Evolutionary conservation across 116 monocot species (phyloP).

Genomic region (Posidonia oceanica): DNA sequence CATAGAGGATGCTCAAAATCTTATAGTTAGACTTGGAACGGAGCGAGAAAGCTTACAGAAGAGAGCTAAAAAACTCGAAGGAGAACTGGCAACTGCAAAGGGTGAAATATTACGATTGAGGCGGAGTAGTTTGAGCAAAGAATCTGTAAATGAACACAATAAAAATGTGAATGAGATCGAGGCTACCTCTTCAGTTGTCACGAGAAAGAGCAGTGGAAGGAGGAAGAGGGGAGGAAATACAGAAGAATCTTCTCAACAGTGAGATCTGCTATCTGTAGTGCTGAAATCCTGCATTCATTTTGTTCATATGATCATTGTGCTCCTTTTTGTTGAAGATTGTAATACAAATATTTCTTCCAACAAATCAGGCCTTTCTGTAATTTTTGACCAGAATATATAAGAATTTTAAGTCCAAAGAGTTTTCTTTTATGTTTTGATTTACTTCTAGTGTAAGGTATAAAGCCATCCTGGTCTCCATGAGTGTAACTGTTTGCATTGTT

Average conservation of each 20-base stretch:
- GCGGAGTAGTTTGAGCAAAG: slow-evolving; percentile 21
- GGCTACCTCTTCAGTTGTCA: slow-evolving; percentile 17
- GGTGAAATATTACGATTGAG: slow-evolving; percentile 75
- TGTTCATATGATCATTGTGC: no score
- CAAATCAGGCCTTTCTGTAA: no score
- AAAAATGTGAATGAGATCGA: slow-evolving; percentile 1
- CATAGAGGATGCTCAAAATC: slow-evolving; percentile 63
- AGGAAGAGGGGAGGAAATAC: slow-evolving; percentile 30
- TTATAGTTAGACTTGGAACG: slow-evolving; percentile 42
- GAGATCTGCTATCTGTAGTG: neutral
- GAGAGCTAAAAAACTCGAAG: slow-evolving; percentile 55
- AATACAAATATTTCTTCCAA: no score
- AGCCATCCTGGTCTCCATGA: no score
- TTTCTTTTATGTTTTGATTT: no score
- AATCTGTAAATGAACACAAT: slow-evolving; percentile 1
- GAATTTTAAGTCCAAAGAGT: no score
- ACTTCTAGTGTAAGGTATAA: no score
- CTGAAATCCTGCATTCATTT: neutral
- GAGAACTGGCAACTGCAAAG: slow-evolving; percentile 64
- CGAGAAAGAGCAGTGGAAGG: slow-evolving; percentile 23
- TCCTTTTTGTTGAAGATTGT: no score
- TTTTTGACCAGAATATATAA: no score
- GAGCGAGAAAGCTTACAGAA: slow-evolving; percentile 54
- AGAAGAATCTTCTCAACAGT: slow-evolving; percentile 10
- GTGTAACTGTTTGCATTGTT: no score